Percentiles rank a stretch among this genome's conserved stretches.
These are phyloP conservation scores for Solanum aculeatissimum DNA, from an alignment of 305 asterid species.

Conservation along the genomic window DNA sequence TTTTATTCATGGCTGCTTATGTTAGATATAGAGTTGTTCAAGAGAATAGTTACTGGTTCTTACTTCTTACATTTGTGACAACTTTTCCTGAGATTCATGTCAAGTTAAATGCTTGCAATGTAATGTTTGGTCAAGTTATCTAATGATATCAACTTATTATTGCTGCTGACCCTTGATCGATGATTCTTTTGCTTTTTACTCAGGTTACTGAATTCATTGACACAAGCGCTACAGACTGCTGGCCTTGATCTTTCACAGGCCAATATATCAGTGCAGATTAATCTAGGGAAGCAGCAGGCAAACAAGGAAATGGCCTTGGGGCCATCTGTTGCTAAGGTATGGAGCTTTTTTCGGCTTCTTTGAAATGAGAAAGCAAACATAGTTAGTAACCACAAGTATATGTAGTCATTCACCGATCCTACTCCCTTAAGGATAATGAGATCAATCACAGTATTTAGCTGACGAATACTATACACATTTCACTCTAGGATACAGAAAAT, in stretches of 20 bases:
- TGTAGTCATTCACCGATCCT: neutral
- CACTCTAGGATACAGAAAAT: conserved; percentile 10
- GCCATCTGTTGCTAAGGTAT: conserved; percentile 31
- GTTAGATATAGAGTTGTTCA: neutral
- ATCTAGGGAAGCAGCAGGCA: conserved; percentile 74
- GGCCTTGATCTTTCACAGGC: conserved; percentile 90
- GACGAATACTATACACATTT: neutral
- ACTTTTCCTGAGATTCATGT: neutral
- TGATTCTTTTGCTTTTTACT: neutral
- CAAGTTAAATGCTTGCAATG: neutral
- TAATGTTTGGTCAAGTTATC: neutral
- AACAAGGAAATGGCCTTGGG: conserved; percentile 27
- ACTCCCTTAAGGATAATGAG: neutral
- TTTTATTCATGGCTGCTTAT: neutral
- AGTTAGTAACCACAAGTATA: neutral
- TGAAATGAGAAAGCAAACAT: neutral
- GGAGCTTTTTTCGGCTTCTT: neutral
- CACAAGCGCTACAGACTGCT: conserved; percentile 73
- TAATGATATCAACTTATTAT: neutral
- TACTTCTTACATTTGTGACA: neutral
- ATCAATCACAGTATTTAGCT: neutral
- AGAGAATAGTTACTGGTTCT: neutral
- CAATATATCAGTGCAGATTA: conserved; percentile 67
- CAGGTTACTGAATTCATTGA: conserved; percentile 75
- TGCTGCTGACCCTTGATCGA: neutral